These are phyloP conservation scores for Sclerotinia subarctica DNA, from an alignment of 2,329 filamentous ascomycete species.

Conservation along the genomic window DNA sequence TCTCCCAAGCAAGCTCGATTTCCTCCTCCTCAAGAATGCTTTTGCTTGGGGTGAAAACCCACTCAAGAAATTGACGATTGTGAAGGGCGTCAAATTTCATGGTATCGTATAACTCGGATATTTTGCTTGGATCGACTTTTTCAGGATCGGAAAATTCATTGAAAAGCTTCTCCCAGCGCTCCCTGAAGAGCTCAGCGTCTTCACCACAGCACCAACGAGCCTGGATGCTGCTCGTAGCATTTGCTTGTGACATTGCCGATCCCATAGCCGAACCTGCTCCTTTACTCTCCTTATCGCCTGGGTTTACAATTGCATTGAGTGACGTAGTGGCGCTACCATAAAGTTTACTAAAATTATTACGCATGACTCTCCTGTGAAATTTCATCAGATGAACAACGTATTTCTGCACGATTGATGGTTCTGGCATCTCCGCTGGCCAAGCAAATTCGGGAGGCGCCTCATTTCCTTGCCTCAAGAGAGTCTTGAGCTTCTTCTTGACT, in stretches of 20 bases:
- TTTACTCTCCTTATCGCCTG: conserved; percentile 40
- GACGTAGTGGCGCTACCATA: conserved; percentile 64
- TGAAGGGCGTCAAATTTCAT: conserved; percentile 99
- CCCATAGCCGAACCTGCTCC: conserved; percentile 42
- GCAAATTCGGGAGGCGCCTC: conserved; percentile 93
- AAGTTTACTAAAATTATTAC: conserved; percentile 83
- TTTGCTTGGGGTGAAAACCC: conserved; percentile 88
- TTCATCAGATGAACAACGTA: conserved; percentile 96
- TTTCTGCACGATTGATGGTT: conserved; percentile 88
- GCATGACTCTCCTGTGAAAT: conserved; percentile 93
- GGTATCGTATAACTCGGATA: conserved; percentile 96
- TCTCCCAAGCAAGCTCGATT: conserved; percentile 37
- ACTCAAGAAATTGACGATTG: conserved; percentile 93
- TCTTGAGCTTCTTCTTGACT: conserved; percentile 98
- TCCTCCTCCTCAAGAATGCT: conserved; percentile 71
- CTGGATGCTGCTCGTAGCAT: conserved; percentile 70
- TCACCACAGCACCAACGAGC: conserved; percentile 94
- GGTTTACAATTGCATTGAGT: conserved; percentile 54
- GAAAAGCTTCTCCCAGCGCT: conserved; percentile 98
- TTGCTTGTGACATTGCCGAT: conserved; percentile 56
- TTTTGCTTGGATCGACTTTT: conserved; percentile 98
- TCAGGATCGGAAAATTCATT: conserved; percentile 94
- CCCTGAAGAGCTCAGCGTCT: conserved; percentile 89
- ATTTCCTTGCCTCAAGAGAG: conserved; percentile 84
- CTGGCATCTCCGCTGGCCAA: conserved; percentile 94